phyloP scores from a whole-genome alignment of 805 yeast species.

The Saccharomycopsis malanga region DNA sequence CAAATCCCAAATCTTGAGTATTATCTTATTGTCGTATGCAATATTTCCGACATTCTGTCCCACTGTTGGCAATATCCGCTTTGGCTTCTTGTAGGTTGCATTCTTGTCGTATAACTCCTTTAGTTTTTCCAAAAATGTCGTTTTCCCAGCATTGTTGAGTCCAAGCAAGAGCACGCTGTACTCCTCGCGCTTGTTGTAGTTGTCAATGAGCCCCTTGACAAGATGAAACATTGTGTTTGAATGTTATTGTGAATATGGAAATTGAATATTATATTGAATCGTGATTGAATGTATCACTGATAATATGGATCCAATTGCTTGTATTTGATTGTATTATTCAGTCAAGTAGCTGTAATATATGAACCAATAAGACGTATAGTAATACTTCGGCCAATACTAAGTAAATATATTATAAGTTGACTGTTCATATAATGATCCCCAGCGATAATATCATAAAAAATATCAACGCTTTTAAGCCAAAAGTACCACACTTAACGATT shows the following conservation, averaged over 20 bases:
- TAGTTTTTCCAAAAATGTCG: conserved; percentile 65
- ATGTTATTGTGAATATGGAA: neutral
- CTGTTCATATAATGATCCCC: no score
- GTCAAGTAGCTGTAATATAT: no score
- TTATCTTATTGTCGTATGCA: conserved; percentile 33
- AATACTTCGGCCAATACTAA: no score
- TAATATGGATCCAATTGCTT: no score
- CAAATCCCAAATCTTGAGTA: conserved; percentile 87
- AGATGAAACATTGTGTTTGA: conserved; percentile 53
- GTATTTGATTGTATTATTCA: no score
- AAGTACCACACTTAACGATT: no score
- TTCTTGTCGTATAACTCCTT: conserved; percentile 46
- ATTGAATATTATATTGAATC: no score
- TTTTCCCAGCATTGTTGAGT: conserved; percentile 93
- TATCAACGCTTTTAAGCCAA: no score
- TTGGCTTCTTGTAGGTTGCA: conserved; percentile 36
- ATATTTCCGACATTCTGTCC: conserved; percentile 76
- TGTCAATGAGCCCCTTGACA: conserved; percentile 51
- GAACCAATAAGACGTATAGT: no score
- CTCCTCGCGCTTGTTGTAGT: conserved; percentile 55
- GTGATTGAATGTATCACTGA: no score
- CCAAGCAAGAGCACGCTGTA: conserved; percentile 80
- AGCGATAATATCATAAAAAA: no score
- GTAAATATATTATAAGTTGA: no score
- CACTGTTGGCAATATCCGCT: conserved; percentile 81